These are phyloP conservation scores for Coemansia sp. DNA, from an alignment of 192 early-diverging fungal species.

Conservation along the genomic window DNA sequence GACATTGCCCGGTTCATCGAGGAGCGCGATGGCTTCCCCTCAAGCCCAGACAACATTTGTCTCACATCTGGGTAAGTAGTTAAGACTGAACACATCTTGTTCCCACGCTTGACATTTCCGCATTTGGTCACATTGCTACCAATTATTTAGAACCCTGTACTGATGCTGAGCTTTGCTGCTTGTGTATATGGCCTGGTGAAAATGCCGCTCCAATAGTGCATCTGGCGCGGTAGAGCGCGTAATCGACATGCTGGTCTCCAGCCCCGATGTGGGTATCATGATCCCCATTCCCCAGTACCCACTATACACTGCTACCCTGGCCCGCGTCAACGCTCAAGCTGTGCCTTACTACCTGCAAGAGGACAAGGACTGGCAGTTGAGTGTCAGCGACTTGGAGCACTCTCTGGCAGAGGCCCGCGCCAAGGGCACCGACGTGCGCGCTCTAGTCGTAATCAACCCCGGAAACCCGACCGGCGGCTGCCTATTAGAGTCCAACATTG, in stretches of 20 bases:
- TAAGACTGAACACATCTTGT: neutral
- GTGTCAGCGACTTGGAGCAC: slow-evolving; percentile 62
- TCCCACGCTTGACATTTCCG: slow-evolving; percentile 4
- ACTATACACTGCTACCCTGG: slow-evolving; percentile 91
- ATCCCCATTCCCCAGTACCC: slow-evolving; percentile 99
- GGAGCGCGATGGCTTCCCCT: slow-evolving; percentile 87
- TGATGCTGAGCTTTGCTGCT: slow-evolving; percentile 1
- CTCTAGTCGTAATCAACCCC: slow-evolving; percentile 95
- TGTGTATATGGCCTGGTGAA: neutral
- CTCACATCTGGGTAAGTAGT: slow-evolving; percentile 73
- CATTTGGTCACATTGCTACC: neutral
- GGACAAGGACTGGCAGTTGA: slow-evolving; percentile 76
- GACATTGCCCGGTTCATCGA: slow-evolving; percentile 90
- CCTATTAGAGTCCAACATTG: slow-evolving; percentile 78
- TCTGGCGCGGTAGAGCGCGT: slow-evolving; percentile 91
- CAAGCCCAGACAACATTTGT: slow-evolving; percentile 82
- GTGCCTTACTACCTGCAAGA: slow-evolving; percentile 95
- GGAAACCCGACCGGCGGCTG: slow-evolving; percentile 98
- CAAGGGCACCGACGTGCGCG: slow-evolving; percentile 83
- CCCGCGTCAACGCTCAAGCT: slow-evolving; percentile 77
- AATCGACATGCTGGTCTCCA: slow-evolving; percentile 79
- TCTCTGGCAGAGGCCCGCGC: slow-evolving; percentile 63
- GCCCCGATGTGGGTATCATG: slow-evolving; percentile 88
- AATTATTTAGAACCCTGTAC: neutral
- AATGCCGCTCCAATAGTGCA: slow-evolving; percentile 46